phyloP scores from a whole-genome alignment of 495 filamentous ascomycete genomes.

The Geopyxis carbonaria region DNA sequence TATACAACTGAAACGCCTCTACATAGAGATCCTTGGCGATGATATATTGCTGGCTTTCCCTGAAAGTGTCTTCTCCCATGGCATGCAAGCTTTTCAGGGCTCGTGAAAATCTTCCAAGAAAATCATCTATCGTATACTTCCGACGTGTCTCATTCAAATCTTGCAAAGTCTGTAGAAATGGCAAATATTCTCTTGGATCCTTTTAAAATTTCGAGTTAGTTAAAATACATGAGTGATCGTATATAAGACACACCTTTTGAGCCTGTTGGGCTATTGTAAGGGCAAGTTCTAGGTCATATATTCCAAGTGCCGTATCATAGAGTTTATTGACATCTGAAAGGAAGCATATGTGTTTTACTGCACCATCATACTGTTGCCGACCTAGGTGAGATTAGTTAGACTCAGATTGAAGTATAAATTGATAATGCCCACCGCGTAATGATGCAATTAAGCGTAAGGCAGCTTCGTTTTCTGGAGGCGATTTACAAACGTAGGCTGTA shows the following conservation, averaged over 20 bases:
- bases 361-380: slow-evolving; percentile 39
- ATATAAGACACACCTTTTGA: slow-evolving; percentile 42
- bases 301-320: slow-evolving; percentile 77
- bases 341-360: slow-evolving; percentile 93
- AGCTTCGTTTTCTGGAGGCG: slow-evolving; percentile 73
- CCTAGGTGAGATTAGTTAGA: slow-evolving; percentile 14
- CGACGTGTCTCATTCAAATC: slow-evolving; percentile 48
- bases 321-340: slow-evolving; percentile 80
- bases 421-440: slow-evolving; percentile 38
- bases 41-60: slow-evolving; percentile 59
- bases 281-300: slow-evolving; percentile 82
- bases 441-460: slow-evolving; percentile 61
- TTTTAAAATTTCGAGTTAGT: no score
- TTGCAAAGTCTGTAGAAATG: slow-evolving; percentile 77
- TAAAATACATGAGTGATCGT: background rate
- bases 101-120: slow-evolving; percentile 56
- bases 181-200: slow-evolving; percentile 89
- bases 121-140: slow-evolving; percentile 73
- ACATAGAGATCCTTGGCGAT: slow-evolving; percentile 64
- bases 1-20: slow-evolving; percentile 62
- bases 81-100: slow-evolving; percentile 59
- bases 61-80: slow-evolving; percentile 40
- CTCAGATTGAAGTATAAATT: background rate
- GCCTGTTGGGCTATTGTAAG: slow-evolving; percentile 87
- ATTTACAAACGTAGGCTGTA: slow-evolving; percentile 86